Evolutionary conservation across 805 yeast genomes (phyloP), one percentile per base, ranked within the genome.

Genomic region (Yamadazyma paraphyllophila): DNA sequence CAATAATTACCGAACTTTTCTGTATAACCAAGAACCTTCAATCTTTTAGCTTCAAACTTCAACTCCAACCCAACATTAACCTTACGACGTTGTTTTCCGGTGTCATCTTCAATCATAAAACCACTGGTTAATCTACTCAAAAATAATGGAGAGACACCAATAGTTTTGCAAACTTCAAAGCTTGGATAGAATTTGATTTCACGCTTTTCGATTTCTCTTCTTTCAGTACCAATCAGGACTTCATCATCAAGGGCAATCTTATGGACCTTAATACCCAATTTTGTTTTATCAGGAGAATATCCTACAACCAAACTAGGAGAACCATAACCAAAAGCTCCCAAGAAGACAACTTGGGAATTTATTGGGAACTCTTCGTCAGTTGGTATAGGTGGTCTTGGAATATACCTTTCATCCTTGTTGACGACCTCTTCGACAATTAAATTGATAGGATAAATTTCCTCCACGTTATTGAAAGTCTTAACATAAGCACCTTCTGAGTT

Each of bases 321-420:
- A 44, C 99, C 98, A 61, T 88, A 94, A 1, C 91, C 95, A 63
- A 82, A 81, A 24, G 83, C 88, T 39, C 97, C 96, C 49, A 94
- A 71, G 60, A 88, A 88, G 7, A 92, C 79, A 24, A 83, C 91
- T 42, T 81, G 78, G 0, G 86, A 76, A 12, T 78, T 83, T 3
- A 76, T 44, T 14, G 97, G 97, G 65, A 77, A 94, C 62, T 92
- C 97, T 51, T 87, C 80, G 7, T 81, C 83, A 47, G 94, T 71
- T 6, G 97, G 89, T 31, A 80, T 59, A 2, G 97, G 88, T 1
- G 83, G 80, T 51, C 82, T 80, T 56, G 88, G 89, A 27, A 68
- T 65, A 59, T 71, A 88, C 60, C 99, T 77, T 52, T 68, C 72
- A 62, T 94, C 99, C 52, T 80, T 79, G 59, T 88, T 80, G 16